A percentile compares a stretch with the other conserved stretches of the same genome.
phyloP scores from a whole-genome alignment of 768 basidiomycete species.

The Boletus rubescentipes region DNA sequence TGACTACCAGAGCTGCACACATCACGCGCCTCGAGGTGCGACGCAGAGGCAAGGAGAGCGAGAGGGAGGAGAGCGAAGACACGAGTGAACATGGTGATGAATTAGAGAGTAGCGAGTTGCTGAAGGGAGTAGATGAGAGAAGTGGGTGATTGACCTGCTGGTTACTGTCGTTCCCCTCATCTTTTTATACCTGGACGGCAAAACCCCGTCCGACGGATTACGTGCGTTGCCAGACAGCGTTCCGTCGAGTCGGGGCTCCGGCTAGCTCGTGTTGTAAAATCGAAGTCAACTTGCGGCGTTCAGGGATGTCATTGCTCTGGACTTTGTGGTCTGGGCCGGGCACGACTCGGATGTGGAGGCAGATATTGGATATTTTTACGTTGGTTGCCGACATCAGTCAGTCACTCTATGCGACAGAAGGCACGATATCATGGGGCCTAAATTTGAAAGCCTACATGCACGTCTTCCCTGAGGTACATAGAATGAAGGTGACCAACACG shows the following conservation, averaged over 20 bases:
- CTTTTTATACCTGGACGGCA: slow-evolving; percentile 13
- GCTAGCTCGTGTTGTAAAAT: slow-evolving; percentile 3
- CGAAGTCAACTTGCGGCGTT: neutral
- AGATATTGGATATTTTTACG: neutral
- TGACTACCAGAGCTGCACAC: slow-evolving; percentile 6
- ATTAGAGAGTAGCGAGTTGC: neutral
- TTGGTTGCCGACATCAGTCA: too few species aligned
- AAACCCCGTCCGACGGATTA: slow-evolving; percentile 2
- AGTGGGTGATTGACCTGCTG: neutral
- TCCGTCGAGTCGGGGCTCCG: neutral
- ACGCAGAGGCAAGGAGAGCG: slow-evolving; percentile 14
- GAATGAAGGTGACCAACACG: too few species aligned
- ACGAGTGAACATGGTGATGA: slow-evolving; percentile 17
- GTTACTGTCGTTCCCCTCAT: too few species aligned
- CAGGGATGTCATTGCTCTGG: neutral
- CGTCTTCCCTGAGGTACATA: too few species aligned
- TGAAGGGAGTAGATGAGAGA: neutral
- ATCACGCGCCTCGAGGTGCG: slow-evolving; percentile 1
- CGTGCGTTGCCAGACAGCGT: neutral
- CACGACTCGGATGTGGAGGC: too few species aligned
- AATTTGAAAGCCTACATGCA: neutral
- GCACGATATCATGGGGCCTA: neutral
- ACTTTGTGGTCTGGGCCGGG: neutral
- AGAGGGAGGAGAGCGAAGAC: slow-evolving; percentile 18
- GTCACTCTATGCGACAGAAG: too few species aligned